These are phyloP conservation scores for Colletotrichum godetiae DNA, from an alignment of 2,329 filamentous ascomycete genomes.

Conservation along the genomic window DNA sequence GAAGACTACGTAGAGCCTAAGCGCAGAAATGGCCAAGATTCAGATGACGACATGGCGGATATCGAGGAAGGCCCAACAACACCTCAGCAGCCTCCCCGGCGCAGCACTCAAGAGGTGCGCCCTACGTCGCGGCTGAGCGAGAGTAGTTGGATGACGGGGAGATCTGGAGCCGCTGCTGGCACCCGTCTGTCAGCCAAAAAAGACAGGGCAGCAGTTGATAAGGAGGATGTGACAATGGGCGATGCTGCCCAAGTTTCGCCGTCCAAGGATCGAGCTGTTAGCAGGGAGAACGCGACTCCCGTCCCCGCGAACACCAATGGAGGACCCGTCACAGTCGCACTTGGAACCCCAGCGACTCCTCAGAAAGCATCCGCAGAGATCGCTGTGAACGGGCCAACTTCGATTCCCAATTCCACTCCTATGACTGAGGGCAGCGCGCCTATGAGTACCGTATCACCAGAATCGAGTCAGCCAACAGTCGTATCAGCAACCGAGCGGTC, in stretches of 20 bases:
- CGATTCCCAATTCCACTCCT: background rate
- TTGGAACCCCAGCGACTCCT: conserved; percentile 4
- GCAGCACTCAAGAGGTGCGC: conserved; percentile 34
- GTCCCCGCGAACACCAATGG: background rate
- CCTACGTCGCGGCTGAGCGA: conserved; percentile 16
- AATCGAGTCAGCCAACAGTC: background rate
- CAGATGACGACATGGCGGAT: conserved; percentile 26
- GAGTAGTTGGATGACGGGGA: background rate
- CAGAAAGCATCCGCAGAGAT: background rate
- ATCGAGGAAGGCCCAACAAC: background rate
- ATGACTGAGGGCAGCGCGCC: background rate
- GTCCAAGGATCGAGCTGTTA: background rate
- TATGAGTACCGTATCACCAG: background rate
- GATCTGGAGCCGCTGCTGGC: conserved; percentile 21
- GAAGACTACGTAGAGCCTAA: conserved; percentile 19
- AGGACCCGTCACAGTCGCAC: background rate
- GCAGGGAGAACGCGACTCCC: background rate
- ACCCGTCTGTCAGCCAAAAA: conserved; percentile 24
- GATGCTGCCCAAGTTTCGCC: conserved; percentile 11
- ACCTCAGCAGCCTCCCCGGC: conserved; percentile 12
- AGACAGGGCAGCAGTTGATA: background rate
- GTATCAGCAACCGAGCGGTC: background rate
- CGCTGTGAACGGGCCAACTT: background rate
- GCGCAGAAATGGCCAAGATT: background rate
- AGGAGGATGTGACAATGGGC: conserved; percentile 9